Evolutionary conservation across 2,329 filamentous ascomycete genomes (phyloP).

Genomic region (Cucurbitaria berberidis): DNA sequence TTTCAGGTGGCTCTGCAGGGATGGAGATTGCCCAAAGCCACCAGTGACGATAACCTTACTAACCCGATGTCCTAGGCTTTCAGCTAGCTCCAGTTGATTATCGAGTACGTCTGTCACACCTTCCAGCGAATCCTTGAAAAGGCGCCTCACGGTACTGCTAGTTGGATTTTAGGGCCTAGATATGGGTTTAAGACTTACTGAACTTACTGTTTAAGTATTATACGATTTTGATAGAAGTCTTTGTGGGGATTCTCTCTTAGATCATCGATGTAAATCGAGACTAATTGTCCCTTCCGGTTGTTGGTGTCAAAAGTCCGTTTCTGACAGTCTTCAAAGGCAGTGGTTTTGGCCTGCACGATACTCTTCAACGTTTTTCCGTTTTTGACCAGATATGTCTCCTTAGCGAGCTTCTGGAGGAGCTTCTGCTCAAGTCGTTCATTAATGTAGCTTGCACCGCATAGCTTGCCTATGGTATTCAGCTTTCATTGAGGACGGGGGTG

Average conservation of each 20-base stretch:
- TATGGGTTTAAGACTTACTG: background rate
- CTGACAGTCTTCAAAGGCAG: conserved; percentile 13
- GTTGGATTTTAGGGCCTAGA: background rate
- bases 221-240: background rate
- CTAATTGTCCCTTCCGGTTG: background rate
- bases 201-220: background rate
- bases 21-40: conserved; percentile 39
- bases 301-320: conserved; percentile 11
- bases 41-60: conserved; percentile 43
- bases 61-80: conserved; percentile 16
- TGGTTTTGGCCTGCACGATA: conserved; percentile 10
- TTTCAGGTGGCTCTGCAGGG: conserved; percentile 29
- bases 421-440: background rate
- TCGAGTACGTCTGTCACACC: conserved; percentile 19
- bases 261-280: background rate
- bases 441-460: background rate
- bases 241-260: background rate
- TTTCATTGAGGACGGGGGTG: too few relatives aligned
- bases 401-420: conserved; percentile 4
- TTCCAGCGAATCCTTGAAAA: conserved; percentile 22
- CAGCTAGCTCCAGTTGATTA: conserved; percentile 30
- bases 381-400: conserved; percentile 26
- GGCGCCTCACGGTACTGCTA: background rate
- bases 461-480: background rate
- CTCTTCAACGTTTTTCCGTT: conserved; percentile 19